Conservation (phyloP, 345 rosid genomes). For the Arabidopsis suecica region DNA sequence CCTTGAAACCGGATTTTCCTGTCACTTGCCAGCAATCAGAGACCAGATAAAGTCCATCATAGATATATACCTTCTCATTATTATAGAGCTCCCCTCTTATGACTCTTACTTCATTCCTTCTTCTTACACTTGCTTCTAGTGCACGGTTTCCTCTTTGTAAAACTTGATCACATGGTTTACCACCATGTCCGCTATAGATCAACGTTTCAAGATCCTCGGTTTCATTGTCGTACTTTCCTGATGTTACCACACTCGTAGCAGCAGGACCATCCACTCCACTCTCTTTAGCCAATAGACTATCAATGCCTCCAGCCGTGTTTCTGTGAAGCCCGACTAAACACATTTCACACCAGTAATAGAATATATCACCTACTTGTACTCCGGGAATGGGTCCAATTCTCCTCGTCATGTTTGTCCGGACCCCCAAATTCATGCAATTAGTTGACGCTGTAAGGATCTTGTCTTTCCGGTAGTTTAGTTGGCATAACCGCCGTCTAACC, state of each 20-base stretch:
- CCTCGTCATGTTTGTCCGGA: constrained; percentile 58
- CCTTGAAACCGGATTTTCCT: constrained; percentile 53
- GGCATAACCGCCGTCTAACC: constrained; percentile 52
- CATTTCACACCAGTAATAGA: constrained; percentile 67
- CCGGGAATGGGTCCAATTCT: constrained; percentile 67
- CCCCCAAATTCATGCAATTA: constrained; percentile 53
- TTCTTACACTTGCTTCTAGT: constrained; percentile 54
- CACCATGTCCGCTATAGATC: constrained; percentile 70
- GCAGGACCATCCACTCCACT: constrained; percentile 33
- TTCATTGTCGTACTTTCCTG: constrained; percentile 61
- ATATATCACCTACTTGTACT: constrained; percentile 66
- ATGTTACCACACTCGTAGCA: constrained; percentile 66
- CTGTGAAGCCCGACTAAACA: constrained; percentile 63
- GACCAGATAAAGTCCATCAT: constrained; percentile 63
- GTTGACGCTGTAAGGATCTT: constrained; percentile 2
- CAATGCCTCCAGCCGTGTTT: constrained; percentile 61
- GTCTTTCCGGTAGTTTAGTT: constrained; percentile 49
- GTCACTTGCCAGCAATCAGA: constrained; percentile 57
- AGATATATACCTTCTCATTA: constrained; percentile 49
- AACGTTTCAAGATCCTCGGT: constrained; percentile 52
- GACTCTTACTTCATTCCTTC: constrained; percentile 63
- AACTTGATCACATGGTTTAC: constrained; percentile 57
- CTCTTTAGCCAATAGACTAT: constrained; percentile 48
- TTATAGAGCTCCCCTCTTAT: constrained; percentile 57
- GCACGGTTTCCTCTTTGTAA: constrained; percentile 72